Conservation (phyloP, 2,329 filamentous ascomycete genomes). For the Aspergillus ustus region DNA sequence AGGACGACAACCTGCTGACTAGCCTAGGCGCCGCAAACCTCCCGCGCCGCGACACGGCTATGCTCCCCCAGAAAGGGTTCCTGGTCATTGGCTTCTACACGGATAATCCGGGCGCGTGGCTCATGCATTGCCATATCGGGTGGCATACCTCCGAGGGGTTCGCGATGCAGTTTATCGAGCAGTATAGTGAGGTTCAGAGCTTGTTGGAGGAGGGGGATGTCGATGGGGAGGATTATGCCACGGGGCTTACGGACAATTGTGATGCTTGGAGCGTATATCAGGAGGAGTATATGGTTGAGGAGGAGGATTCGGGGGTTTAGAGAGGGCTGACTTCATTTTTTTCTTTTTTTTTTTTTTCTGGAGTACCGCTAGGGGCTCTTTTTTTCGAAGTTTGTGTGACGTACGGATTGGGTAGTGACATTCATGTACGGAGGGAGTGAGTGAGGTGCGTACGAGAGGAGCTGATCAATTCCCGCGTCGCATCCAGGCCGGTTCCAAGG, state of each 20-base stretch:
- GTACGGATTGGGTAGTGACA: too few relatives aligned
- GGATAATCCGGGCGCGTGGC: conserved; percentile 56
- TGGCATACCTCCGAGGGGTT: conserved; percentile 37
- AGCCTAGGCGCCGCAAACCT: conserved; percentile 40
- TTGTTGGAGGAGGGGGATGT: conserved; percentile 26
- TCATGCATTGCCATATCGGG: conserved; percentile 43
- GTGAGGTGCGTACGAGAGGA: too few relatives aligned
- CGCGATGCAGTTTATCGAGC: conserved; percentile 39
- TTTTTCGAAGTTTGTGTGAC: too few relatives aligned
- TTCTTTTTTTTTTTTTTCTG: too few relatives aligned
- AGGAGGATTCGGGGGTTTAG: conserved; percentile 17
- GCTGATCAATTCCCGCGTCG: too few relatives aligned
- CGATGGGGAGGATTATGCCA: conserved; percentile 13
- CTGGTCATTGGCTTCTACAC: conserved; percentile 56
- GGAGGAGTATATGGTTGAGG: conserved; percentile 8
- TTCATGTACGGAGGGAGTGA: too few relatives aligned
- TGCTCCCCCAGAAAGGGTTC: conserved; percentile 52
- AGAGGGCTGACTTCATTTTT: too few relatives aligned
- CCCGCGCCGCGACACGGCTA: conserved; percentile 54
- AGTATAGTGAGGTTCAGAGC: conserved; percentile 29
- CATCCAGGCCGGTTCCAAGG: too few relatives aligned
- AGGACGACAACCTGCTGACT: conserved; percentile 26
- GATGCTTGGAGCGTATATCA: too few relatives aligned
- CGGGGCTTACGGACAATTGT: too few relatives aligned
- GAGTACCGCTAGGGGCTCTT: too few relatives aligned